Base-by-base conservation (phyloP, 306 rosid species). In the Rosa chinensis region DNA sequence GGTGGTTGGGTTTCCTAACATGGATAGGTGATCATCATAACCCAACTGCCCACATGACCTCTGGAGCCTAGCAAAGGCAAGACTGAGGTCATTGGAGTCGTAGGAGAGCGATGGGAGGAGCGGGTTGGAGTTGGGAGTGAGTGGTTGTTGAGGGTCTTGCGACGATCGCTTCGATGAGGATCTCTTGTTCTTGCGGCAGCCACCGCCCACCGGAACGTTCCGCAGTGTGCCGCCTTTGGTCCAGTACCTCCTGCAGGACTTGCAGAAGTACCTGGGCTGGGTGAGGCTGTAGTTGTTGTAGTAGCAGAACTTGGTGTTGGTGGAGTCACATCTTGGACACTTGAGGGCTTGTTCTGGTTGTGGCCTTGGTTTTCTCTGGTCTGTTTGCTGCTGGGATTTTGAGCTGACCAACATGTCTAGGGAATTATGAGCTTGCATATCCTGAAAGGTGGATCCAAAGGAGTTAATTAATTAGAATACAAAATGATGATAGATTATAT, bases 201-300 rank as follows among this genome's bases (percentile, higher is more conserved):
- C 98, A 67, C 99, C 99, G 68, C 99, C 99, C 64, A 95, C 98
- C 14, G 99, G 99, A 85, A 95, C 96, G 84, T 95, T 95, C 77
- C 99, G 90, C 66, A 95, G 73, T 1, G 99, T 95, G 6, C 99
- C 99, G 25, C 99, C 99, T 89, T 93, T 93, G 5, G 98, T 95
- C 99, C 99, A 95, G 79, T 95, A 95, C 82, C 99, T 91, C 56
- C 99, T 86, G 79, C 99, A 95, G 0, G 99, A 88, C 73, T 95
- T 95, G 92, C 99, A 95, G 85, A 95, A 93, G 77, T 93, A 95
- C 79, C 99, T 90, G 8, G 99, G 99, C 81, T 95, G 99, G 2
- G 98, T 66, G 48, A 95, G 97, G 28, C 98, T 92, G 84, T 95
- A 95, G 84, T 95, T 95, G 89, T 95, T 95, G 93, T 95, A 95